phyloP scores from a whole-genome alignment of 371 early-diverging fungal genomes.

The Rhizomucor pusillus region DNA sequence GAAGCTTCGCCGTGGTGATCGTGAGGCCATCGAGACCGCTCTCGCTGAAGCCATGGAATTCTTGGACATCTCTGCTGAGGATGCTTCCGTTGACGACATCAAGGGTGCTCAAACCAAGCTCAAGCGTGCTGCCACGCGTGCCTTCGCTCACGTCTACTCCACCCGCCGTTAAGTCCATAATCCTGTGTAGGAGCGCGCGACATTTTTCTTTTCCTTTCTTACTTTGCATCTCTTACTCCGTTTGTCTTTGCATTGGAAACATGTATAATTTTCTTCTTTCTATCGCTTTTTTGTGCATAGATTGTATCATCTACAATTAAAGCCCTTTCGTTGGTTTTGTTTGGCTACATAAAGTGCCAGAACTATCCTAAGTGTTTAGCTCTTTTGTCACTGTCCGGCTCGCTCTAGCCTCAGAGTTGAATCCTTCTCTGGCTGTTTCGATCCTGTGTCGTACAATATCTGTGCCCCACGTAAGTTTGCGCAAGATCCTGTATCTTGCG shows the following conservation, averaged over 20 bases:
- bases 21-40: slow-evolving; percentile 82
- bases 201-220: not conserved
- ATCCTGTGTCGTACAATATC: slow-evolving; percentile 63
- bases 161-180: slow-evolving; percentile 39
- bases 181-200: not conserved
- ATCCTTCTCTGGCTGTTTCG: not conserved
- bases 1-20: slow-evolving; percentile 68
- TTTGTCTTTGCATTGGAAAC: slow-evolving; percentile 2
- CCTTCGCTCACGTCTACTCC: slow-evolving; percentile 68
- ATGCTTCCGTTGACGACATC: slow-evolving; percentile 83
- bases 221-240: not conserved
- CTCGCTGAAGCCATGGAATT: slow-evolving; percentile 83
- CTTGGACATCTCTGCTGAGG: slow-evolving; percentile 77
- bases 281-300: slow-evolving; percentile 5
- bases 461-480: slow-evolving; percentile 22
- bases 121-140: slow-evolving; percentile 76
- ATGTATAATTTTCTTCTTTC: slow-evolving; percentile 6
- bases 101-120: slow-evolving; percentile 90
- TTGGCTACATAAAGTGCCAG: slow-evolving; percentile 65
- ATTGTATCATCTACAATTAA: slow-evolving; percentile 46
- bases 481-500: not conserved
- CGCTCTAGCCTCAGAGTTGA: slow-evolving; percentile 89
- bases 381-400: slow-evolving; percentile 70
- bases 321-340: slow-evolving; percentile 95
- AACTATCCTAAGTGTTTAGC: not conserved